phyloP scores from a whole-genome alignment of 2,329 filamentous ascomycete genomes.

The Penicillium sp. region DNA sequence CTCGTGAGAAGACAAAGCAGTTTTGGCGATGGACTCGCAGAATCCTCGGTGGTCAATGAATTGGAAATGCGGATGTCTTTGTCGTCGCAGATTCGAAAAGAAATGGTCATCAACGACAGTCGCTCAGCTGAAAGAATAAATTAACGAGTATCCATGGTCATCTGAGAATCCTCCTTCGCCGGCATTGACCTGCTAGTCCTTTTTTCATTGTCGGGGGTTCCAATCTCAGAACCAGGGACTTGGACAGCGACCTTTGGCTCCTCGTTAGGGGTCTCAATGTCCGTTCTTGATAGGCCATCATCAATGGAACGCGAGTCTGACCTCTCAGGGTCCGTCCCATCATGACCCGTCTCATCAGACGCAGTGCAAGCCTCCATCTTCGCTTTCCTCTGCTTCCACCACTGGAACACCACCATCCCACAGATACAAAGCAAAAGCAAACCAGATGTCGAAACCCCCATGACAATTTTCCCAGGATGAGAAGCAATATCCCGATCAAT shows the following conservation, averaged over 20 bases:
- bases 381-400: not conserved
- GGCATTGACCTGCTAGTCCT: not conserved
- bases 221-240: not conserved
- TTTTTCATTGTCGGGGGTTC: not conserved
- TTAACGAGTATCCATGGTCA: not conserved
- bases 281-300: not conserved
- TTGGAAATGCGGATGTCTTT: not conserved
- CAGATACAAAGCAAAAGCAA: slow-evolving; percentile 3
- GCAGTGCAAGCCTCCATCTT: not conserved
- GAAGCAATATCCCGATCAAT: slow-evolving; percentile 1
- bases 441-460: slow-evolving; percentile 4
- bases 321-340: not conserved
- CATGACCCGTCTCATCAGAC: not conserved
- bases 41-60: not conserved
- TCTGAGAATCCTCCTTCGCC: not conserved
- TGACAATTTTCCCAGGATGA: slow-evolving; percentile 3
- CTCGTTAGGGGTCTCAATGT: not conserved
- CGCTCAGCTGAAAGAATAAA: not conserved
- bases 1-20: no score
- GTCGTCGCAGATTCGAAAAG: not conserved
- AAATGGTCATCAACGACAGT: not conserved
- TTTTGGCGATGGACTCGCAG: no score
- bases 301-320: not conserved
- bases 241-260: not conserved
- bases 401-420: not conserved